phyloP scores from a whole-genome alignment of 192 early-diverging fungal species.

The Coemansia sp. region DNA sequence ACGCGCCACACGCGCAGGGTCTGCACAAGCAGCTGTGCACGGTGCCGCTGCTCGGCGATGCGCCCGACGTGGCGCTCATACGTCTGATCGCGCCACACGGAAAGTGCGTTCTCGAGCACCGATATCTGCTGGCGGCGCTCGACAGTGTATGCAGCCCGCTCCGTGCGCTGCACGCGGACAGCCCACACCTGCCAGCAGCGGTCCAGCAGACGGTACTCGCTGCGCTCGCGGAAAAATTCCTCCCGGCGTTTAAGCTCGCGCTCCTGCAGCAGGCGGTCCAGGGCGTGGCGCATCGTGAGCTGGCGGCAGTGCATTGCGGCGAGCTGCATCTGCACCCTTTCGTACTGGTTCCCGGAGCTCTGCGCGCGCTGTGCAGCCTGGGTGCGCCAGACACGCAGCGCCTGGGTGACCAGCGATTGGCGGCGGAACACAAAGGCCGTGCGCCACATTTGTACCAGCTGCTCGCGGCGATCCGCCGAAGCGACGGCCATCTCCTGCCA shows the following conservation, averaged over 20 bases:
- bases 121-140: not conserved
- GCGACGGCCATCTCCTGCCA: conserved; percentile 34
- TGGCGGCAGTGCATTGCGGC: conserved; percentile 21
- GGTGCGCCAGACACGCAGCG: conserved; percentile 4
- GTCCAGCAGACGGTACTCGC: not conserved
- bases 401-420: not conserved
- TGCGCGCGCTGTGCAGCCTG: not conserved
- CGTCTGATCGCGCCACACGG: conserved; percentile 2
- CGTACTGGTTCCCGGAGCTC: not conserved
- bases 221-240: not conserved
- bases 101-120: not conserved
- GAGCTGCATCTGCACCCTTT: conserved; percentile 6
- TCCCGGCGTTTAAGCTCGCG: conserved; percentile 7
- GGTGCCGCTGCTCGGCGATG: not conserved
- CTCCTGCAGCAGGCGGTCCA: not conserved
- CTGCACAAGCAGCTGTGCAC: not conserved
- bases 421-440: conserved; percentile 14
- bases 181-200: conserved; percentile 2
- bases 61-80: not conserved
- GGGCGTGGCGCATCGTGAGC: not conserved
- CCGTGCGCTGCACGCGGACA: not conserved
- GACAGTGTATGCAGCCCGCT: not conserved
- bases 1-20: conserved; percentile 2
- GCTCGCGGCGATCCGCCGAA: conserved; percentile 17
- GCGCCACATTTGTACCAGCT: conserved; percentile 27